Evolutionary conservation across 371 early-diverging fungal genomes (phyloP).

Genomic region (Coemansia sp.): DNA sequence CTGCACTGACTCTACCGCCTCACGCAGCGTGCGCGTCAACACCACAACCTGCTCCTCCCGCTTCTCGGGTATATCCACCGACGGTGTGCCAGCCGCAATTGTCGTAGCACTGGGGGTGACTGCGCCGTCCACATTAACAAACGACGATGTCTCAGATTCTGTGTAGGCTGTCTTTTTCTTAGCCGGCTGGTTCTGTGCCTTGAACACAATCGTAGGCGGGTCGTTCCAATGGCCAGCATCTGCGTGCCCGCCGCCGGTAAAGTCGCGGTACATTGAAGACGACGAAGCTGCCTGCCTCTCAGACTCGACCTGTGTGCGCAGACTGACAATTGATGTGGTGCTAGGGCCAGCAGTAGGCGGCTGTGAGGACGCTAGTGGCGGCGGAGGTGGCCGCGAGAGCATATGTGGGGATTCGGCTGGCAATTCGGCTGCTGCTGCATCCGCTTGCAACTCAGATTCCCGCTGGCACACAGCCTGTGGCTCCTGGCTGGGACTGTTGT

Average conservation of each 20-base stretch:
- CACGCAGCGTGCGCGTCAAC: neutral
- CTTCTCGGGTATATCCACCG: slow-evolving; percentile 12
- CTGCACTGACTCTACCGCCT: neutral
- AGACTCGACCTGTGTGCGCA: slow-evolving; percentile 31
- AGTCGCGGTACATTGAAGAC: slow-evolving; percentile 36
- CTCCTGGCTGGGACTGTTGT: neutral
- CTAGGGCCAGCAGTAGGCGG: neutral
- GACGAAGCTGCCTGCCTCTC: slow-evolving; percentile 24
- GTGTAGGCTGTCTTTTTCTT: slow-evolving; percentile 5
- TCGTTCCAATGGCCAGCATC: slow-evolving; percentile 52
- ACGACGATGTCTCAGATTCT: slow-evolving; percentile 19
- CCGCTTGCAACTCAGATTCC: neutral
- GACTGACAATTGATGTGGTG: slow-evolving; percentile 22
- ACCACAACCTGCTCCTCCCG: slow-evolving; percentile 5
- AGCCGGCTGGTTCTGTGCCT: neutral
- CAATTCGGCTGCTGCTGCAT: neutral
- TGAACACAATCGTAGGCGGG: slow-evolving; percentile 47
- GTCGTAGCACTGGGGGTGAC: neutral
- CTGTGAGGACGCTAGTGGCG: slow-evolving; percentile 7
- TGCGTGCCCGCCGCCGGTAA: slow-evolving; percentile 42
- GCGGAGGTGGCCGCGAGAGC: slow-evolving; percentile 11
- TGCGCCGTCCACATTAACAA: slow-evolving; percentile 24
- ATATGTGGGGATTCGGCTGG: neutral
- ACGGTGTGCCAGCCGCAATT: neutral
- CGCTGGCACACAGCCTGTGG: slow-evolving; percentile 5